These are phyloP conservation scores for Hyphopichia burtonii DNA, from an alignment of 1,139 yeast species.

Conservation along the genomic window DNA sequence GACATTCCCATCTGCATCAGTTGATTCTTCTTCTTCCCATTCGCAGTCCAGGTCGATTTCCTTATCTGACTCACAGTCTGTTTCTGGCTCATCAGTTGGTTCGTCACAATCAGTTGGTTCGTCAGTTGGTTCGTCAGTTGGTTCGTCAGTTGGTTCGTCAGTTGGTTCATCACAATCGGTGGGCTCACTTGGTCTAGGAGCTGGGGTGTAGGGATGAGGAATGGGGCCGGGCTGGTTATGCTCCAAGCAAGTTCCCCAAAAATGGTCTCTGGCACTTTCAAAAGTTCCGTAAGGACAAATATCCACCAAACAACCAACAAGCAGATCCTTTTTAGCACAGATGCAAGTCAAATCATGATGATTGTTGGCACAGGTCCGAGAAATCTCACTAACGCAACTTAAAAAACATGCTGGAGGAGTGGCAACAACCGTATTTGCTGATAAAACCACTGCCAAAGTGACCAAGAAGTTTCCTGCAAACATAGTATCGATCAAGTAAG, in stretches of 20 bases:
- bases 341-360: constrained; percentile 41
- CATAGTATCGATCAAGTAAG: background rate
- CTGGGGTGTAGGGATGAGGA: constrained; percentile 4
- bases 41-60: constrained; percentile 11
- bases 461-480: background rate
- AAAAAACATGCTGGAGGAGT: constrained; percentile 59
- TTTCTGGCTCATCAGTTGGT: constrained; percentile 5
- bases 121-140: constrained; percentile 2
- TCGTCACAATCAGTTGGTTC: constrained; percentile 5
- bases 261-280: constrained; percentile 53
- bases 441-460: background rate
- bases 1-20: constrained; percentile 19
- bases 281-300: constrained; percentile 50
- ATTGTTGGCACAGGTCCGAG: constrained; percentile 29
- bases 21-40: constrained; percentile 25
- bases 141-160: background rate
- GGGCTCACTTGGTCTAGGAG: background rate
- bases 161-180: background rate
- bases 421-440: constrained; percentile 14
- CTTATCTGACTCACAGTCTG: background rate
- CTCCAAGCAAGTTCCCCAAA: constrained; percentile 53
- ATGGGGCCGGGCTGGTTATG: constrained; percentile 18
- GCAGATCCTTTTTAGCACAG: constrained; percentile 34
- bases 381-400: constrained; percentile 40
- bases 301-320: constrained; percentile 48